These are phyloP conservation scores for Fusarium poae DNA, from an alignment of 2,329 filamentous ascomycete genomes.

Conservation along the genomic window DNA sequence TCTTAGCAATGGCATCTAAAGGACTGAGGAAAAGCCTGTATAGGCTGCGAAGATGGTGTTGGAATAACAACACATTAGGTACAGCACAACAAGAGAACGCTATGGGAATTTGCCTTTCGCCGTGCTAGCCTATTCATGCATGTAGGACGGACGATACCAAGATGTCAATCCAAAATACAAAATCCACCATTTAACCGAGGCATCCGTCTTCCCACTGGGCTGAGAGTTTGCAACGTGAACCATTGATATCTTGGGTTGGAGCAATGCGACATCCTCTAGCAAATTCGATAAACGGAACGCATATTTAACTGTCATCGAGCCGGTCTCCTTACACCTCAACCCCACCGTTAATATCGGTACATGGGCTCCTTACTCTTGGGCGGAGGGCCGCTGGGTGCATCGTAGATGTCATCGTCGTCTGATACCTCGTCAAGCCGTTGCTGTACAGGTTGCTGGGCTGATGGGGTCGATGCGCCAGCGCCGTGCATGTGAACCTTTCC, in stretches of 20 bases:
- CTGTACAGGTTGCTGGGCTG: constrained; percentile 31
- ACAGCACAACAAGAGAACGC: constrained; percentile 42
- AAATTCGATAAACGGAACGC: background rate
- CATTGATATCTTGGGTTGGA: constrained; percentile 10
- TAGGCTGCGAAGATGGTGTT: constrained; percentile 13
- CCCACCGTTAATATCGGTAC: constrained; percentile 51
- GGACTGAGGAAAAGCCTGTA: background rate
- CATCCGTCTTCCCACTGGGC: constrained; percentile 2
- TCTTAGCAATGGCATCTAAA: too few species aligned
- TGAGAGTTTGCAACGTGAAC: background rate
- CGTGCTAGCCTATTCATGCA: constrained; percentile 43
- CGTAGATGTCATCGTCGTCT: constrained; percentile 58
- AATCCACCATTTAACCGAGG: constrained; percentile 19
- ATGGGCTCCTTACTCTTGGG: constrained; percentile 56
- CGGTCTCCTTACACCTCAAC: background rate
- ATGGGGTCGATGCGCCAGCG: constrained; percentile 45
- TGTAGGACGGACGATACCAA: constrained; percentile 29
- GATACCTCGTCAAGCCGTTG: constrained; percentile 48
- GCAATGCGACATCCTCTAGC: background rate
- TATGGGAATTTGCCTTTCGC: constrained; percentile 46
- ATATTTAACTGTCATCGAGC: background rate
- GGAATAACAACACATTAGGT: constrained; percentile 25
- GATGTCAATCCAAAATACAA: constrained; percentile 30
- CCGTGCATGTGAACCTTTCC: constrained; percentile 60
- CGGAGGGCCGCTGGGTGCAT: constrained; percentile 47